These are phyloP conservation scores for Termitomyces sp. DNA, from an alignment of 768 basidiomycete genomes.

Conservation along the genomic window DNA sequence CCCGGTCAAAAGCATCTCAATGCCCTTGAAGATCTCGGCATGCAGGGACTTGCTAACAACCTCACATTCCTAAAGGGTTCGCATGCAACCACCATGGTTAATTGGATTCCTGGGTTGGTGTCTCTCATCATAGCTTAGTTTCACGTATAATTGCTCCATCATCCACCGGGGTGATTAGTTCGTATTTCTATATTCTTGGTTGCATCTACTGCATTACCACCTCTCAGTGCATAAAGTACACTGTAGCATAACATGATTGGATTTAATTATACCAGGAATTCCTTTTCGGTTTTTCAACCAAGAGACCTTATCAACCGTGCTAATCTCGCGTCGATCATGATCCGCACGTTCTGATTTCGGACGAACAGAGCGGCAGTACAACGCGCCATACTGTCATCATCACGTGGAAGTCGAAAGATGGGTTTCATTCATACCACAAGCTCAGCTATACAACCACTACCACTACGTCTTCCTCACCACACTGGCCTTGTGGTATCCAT, in stretches of 20 bases:
- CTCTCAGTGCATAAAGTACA: neutral
- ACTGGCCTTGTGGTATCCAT: conserved; percentile 8
- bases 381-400: neutral
- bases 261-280: conserved; percentile 3
- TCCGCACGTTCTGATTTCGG: neutral
- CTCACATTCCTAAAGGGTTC: conserved; percentile 62
- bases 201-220: conserved; percentile 4
- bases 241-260: conserved; percentile 6
- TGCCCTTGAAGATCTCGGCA: conserved; percentile 64
- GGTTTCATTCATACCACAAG: neutral
- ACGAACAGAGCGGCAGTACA: neutral
- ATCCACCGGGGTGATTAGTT: conserved; percentile 1
- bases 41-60: conserved; percentile 70
- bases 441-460: neutral
- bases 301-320: neutral
- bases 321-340: neutral
- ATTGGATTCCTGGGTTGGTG: conserved; percentile 61
- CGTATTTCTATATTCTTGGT: conserved; percentile 7
- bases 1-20: conserved; percentile 47
- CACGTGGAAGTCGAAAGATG: conserved; percentile 2
- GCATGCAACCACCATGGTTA: conserved; percentile 58
- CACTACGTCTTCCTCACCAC: conserved; percentile 6
- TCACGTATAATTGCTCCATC: conserved; percentile 11
- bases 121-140: conserved; percentile 26
- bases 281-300: neutral